A percentile compares a stretch with the other conserved stretches of the same genome.
Conservation (phyloP, 148 eudicot species). For the Nepenthes gracilis region DNA sequence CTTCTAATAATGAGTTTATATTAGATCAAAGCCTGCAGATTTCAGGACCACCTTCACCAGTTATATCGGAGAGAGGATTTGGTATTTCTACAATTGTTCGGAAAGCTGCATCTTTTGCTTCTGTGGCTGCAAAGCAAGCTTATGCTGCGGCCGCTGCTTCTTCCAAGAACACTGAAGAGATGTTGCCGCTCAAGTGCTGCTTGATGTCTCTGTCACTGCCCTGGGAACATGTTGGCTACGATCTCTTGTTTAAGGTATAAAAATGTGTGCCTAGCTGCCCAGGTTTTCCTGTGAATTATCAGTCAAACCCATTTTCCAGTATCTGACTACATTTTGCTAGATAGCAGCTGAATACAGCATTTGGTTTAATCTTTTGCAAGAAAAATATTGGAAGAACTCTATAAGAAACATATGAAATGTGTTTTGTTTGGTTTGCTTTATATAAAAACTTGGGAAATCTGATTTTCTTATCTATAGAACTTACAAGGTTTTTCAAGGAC, state of each 20-base stretch:
- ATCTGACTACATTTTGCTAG: background rate
- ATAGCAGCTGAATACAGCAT: background rate
- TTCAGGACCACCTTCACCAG: conserved; percentile 49
- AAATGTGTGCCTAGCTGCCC: background rate
- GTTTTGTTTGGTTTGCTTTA: no score
- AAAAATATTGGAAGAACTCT: no score
- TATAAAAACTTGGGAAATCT: no score
- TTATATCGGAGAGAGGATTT: conserved; percentile 40
- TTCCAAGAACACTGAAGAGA: conserved; percentile 49
- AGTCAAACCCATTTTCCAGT: background rate
- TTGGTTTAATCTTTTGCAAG: no score
- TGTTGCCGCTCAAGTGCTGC: conserved; percentile 91
- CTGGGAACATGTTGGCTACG: conserved; percentile 90
- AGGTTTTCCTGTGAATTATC: background rate
- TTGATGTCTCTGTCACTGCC: conserved; percentile 93
- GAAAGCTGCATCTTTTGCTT: conserved; percentile 81
- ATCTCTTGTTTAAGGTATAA: conserved; percentile 85
- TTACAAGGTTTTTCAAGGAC: no score
- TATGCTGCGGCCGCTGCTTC: conserved; percentile 56
- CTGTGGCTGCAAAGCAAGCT: conserved; percentile 78
- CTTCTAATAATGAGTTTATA: conserved; percentile 5
- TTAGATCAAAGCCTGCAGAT: conserved; percentile 76
- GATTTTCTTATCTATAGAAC: no score
- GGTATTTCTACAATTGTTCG: conserved; percentile 51
- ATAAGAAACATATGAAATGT: no score